Percentiles rank a stretch among this genome's conserved stretches.
Conservation (phyloP, 176 grass and related monocot genomes). For the Hordeum marinum region DNA sequence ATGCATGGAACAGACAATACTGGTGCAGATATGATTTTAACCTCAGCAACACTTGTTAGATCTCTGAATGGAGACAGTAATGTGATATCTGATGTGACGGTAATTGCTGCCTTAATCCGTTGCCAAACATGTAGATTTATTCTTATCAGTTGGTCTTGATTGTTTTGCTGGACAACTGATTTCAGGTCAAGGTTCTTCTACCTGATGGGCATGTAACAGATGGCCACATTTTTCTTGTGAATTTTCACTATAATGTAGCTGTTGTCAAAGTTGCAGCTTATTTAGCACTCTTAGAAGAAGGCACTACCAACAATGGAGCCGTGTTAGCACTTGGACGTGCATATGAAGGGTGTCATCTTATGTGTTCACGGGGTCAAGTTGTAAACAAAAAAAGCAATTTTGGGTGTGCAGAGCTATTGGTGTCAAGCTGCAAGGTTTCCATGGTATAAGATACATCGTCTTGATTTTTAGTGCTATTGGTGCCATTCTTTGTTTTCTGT, state of each 20-base stretch:
- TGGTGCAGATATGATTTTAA: background rate
- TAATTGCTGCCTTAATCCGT: background rate
- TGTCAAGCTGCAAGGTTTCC: background rate
- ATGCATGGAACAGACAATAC: background rate
- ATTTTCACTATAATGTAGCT: constrained; percentile 9
- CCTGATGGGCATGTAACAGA: background rate
- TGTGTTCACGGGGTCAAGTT: background rate
- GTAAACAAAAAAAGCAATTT: background rate
- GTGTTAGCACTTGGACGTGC: constrained; percentile 7
- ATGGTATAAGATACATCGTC: background rate
- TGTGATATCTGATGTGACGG: background rate
- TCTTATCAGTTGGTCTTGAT: background rate
- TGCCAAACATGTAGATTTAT: background rate
- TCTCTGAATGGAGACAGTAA: background rate
- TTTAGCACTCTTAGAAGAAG: background rate
- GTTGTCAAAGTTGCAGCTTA: background rate
- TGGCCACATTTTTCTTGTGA: background rate
- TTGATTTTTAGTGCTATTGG: no score
- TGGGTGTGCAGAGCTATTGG: background rate
- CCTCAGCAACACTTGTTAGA: constrained; percentile 5
- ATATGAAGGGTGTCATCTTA: background rate
- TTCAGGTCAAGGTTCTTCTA: background rate
- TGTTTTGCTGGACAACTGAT: background rate
- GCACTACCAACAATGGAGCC: background rate
- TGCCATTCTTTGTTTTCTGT: no score